phyloP scores from a whole-genome alignment of 202 grass and related monocot genomes.

The Elaeis oleifera region DNA sequence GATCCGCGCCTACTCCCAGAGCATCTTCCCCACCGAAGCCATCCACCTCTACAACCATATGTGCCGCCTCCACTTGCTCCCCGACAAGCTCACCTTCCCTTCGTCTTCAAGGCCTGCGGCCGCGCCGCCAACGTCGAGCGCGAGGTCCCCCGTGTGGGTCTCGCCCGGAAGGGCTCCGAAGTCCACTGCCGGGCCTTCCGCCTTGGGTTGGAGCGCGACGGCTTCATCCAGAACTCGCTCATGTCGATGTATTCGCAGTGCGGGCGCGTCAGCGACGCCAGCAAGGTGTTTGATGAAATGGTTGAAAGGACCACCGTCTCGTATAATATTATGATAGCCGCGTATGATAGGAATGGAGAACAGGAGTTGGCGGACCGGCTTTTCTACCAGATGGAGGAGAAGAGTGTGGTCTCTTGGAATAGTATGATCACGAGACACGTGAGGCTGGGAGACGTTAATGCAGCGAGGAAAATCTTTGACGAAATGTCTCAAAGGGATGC shows the following conservation, averaged over 20 bases:
- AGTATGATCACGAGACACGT: slow-evolving; percentile 36
- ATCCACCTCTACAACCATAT: slow-evolving; percentile 35
- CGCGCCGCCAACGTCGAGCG: slow-evolving; percentile 21
- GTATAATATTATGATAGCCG: slow-evolving; percentile 39
- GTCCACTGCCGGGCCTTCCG: slow-evolving; percentile 34
- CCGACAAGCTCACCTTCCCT: slow-evolving; percentile 41
- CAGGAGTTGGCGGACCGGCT: slow-evolving; percentile 12
- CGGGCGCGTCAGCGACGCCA: slow-evolving; percentile 14
- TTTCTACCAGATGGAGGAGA: slow-evolving; percentile 24
- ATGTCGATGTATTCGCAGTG: slow-evolving; percentile 58
- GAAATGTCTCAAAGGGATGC: slow-evolving; percentile 49
- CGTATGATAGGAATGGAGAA: slow-evolving; percentile 37
- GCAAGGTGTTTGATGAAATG: slow-evolving; percentile 62
- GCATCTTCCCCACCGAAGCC: slow-evolving; percentile 24
- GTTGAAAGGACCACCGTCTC: slow-evolving; percentile 24
- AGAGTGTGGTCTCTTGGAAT: slow-evolving; percentile 57
- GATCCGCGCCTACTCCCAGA: slow-evolving; percentile 39
- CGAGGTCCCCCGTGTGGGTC: neutral
- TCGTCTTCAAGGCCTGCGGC: slow-evolving; percentile 62
- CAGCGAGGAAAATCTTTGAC: slow-evolving; percentile 30
- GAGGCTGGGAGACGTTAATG: slow-evolving; percentile 25
- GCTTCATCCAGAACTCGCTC: slow-evolving; percentile 45
- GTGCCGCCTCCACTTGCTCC: slow-evolving; percentile 27
- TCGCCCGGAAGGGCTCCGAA: slow-evolving; percentile 38
- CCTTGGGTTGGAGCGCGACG: slow-evolving; percentile 25